These are phyloP conservation scores for Penicillium sp. DNA, from an alignment of 2,329 filamentous ascomycete genomes.

Conservation along the genomic window DNA sequence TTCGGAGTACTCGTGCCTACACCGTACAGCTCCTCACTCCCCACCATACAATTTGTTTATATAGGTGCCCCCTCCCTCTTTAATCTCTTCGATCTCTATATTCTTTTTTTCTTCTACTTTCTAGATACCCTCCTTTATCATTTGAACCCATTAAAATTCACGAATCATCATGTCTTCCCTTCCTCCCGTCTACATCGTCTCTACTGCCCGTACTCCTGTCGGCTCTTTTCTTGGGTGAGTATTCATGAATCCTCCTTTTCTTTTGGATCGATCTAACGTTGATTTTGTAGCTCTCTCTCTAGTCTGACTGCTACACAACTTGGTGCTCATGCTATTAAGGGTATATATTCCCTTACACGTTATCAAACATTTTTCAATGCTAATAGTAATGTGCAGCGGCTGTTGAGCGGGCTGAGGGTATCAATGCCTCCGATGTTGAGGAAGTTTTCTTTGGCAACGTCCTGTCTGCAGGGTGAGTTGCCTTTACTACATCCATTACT, in stretches of 20 bases:
- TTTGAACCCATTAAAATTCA: neutral
- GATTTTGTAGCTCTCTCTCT: constrained; percentile 69
- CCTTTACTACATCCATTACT: constrained; percentile 2
- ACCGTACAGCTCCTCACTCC: constrained; percentile 30
- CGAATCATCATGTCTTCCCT: constrained; percentile 65
- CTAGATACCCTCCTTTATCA: neutral
- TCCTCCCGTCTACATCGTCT: constrained; percentile 93
- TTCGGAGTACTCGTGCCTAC: constrained; percentile 26
- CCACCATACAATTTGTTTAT: constrained; percentile 11
- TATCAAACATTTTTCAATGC: constrained; percentile 11
- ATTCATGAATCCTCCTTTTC: constrained; percentile 10
- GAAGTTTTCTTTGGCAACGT: constrained; percentile 99
- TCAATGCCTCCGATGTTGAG: constrained; percentile 87
- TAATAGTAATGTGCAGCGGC: constrained; percentile 54
- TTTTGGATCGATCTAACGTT: constrained; percentile 14
- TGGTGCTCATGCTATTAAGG: constrained; percentile 88
- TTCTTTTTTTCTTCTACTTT: neutral
- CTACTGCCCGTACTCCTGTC: constrained; percentile 82
- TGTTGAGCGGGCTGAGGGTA: constrained; percentile 77
- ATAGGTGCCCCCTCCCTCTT: constrained; percentile 10
- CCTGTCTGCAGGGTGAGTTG: constrained; percentile 80
- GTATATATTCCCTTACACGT: constrained; percentile 47
- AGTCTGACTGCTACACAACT: constrained; percentile 83
- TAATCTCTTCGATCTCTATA: neutral
- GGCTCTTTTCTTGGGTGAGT: constrained; percentile 90